Evolutionary conservation across 2,329 filamentous ascomycete genomes (phyloP), one percentile per base, ranked within the genome.

Genomic region (Tolypocladium sp.): DNA sequence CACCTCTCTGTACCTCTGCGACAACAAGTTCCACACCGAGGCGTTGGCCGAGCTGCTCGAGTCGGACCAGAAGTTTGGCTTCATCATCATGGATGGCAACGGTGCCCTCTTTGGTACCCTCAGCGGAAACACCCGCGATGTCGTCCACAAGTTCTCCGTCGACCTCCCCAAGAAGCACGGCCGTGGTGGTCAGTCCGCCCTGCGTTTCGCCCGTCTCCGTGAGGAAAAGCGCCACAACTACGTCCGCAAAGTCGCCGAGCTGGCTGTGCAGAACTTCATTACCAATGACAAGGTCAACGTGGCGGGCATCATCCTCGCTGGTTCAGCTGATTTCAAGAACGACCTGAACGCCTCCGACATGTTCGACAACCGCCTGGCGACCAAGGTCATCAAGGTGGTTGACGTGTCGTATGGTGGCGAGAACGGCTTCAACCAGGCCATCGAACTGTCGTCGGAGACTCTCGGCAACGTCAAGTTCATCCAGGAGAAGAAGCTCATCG

Each of bases 181-280:
- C 64, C 92, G 94, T 89, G 94, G 94, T 92, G 94, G 94, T 84
- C 95, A 99, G 82, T 99, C 94, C 66, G 94, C 94, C 61, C 85
- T 99, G 71, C 95, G 94, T 93, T 99, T 99, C 77, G 91, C 94
- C 64, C 94, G 94, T 92, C 89, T 99, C 61, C 88, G 94, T 83
- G 94, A 99, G 77, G 94, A 99, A 78, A 99, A 99, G 81, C 92
- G 94, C 67, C 94, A 99, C 86, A 99, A 99, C 81, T 99, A 99
- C 75, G 94, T 99, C 68, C 92, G 94, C 72, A 99, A 99, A 80
- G 95, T 99, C 63, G 91, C 94, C 70, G 94, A 99, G 76, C 78
- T 97, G 78, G 94, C 94, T 41, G 94, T 99, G 57, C 95, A 99
- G 77, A 97, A 97, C 78, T 99, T 96, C 77, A 97, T 99, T 76